Evolutionary conservation across 495 filamentous ascomycete genomes (phyloP).

Genomic region (Halenospora varia): DNA sequence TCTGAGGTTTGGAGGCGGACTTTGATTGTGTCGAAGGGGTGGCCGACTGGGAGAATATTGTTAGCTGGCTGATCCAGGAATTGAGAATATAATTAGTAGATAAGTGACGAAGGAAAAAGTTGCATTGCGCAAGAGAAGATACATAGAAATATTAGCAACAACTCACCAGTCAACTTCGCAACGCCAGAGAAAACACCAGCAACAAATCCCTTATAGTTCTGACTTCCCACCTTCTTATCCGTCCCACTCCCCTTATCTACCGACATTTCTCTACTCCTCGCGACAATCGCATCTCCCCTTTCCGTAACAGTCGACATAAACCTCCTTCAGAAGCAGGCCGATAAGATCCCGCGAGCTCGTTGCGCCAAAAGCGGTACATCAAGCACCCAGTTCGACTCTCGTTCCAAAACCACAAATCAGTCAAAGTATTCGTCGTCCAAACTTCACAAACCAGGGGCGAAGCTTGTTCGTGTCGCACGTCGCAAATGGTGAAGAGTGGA

Average conservation of each 20-base stretch:
- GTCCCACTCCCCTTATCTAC: conserved; percentile 2
- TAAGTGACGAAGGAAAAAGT: no score
- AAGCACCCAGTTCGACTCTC: no score
- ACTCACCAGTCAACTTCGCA: conserved; percentile 78
- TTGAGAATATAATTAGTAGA: no score
- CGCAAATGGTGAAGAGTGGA: no score
- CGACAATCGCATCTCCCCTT: background rate
- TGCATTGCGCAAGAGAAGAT: no score
- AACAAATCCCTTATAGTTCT: conserved; percentile 86
- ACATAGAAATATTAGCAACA: no score
- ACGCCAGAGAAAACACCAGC: conserved; percentile 92
- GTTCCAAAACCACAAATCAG: no score
- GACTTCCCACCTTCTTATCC: conserved; percentile 18
- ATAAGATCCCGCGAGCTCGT: background rate
- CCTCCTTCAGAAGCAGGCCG: background rate
- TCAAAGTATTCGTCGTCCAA: background rate
- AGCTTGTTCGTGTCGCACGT: background rate
- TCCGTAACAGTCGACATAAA: conserved; percentile 4
- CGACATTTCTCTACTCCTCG: background rate
- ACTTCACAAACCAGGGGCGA: background rate
- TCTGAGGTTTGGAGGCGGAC: conserved; percentile 90
- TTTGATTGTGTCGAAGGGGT: conserved; percentile 91
- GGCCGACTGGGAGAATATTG: conserved; percentile 33
- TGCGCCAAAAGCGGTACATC: background rate
- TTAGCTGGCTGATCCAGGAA: no score